phyloP scores from a whole-genome alignment of 176 grass and related monocot species.

The Thalia dealbata region DNA sequence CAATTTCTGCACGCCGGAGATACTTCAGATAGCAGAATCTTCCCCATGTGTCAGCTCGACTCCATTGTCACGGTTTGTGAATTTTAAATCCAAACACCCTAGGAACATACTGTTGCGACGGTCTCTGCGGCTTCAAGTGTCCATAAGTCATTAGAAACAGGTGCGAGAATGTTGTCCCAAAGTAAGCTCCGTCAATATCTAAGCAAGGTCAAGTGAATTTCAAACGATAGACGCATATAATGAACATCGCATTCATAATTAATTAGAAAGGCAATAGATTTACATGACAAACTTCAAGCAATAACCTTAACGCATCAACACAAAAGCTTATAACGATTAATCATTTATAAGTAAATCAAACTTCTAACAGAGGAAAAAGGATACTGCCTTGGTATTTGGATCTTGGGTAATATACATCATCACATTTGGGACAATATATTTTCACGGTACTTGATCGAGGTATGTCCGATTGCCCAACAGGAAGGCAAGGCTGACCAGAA shows the following conservation, averaged over 20 bases:
- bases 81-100: constrained; percentile 53
- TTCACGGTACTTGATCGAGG: constrained; percentile 65
- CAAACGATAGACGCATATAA: neutral
- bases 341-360: no score
- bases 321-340: neutral
- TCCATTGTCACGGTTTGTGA: constrained; percentile 27
- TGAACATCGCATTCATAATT: neutral
- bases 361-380: constrained; percentile 34
- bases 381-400: constrained; percentile 86
- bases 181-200: constrained; percentile 48
- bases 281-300: neutral
- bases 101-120: constrained; percentile 29
- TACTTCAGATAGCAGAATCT: neutral
- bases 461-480: constrained; percentile 71
- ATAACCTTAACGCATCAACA: neutral
- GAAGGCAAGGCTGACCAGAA: constrained; percentile 55
- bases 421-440: constrained; percentile 79
- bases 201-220: constrained; percentile 26
- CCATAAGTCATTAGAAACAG: constrained; percentile 43
- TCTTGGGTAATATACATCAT: constrained; percentile 68
- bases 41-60: neutral
- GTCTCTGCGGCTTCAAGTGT: constrained; percentile 39
- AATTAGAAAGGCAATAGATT: neutral
- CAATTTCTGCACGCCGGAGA: neutral
- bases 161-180: constrained; percentile 47